These are phyloP conservation scores for Claviceps digitariae DNA, from an alignment of 2,329 filamentous ascomycete genomes.

Conservation along the genomic window DNA sequence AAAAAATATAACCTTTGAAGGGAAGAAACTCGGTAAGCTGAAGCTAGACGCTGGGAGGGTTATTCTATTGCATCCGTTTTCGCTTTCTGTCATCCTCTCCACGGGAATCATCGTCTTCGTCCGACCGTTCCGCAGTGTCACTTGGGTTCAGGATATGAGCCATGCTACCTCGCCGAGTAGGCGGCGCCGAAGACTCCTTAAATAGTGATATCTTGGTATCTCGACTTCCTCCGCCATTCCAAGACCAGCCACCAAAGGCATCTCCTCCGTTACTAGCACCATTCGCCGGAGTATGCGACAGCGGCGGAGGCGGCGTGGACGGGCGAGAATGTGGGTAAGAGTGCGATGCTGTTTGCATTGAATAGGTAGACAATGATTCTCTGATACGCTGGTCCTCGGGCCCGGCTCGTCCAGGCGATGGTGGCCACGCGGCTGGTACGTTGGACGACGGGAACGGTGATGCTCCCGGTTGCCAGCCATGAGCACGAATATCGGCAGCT, in stretches of 20 bases:
- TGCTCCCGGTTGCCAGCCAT: conserved; percentile 55
- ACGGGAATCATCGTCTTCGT: conserved; percentile 41
- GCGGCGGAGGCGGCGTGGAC: conserved; percentile 36
- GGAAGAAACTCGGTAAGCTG: not conserved
- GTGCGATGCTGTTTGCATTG: conserved; percentile 31
- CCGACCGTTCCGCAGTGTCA: conserved; percentile 39
- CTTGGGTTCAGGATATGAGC: conserved; percentile 50
- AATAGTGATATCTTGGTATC: conserved; percentile 37
- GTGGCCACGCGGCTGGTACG: conserved; percentile 37
- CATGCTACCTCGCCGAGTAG: conserved; percentile 46
- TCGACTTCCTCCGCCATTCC: conserved; percentile 34
- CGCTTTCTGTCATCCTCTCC: conserved; percentile 48
- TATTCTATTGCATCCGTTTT: conserved; percentile 39
- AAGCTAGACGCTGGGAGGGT: not conserved
- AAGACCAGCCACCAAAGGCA: conserved; percentile 42
- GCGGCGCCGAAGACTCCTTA: conserved; percentile 42
- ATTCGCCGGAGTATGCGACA: conserved; percentile 28
- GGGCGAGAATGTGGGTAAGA: conserved; percentile 35
- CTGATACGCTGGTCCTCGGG: conserved; percentile 41
- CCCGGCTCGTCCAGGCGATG: conserved; percentile 36
- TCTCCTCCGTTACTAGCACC: conserved; percentile 25
- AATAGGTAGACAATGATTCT: conserved; percentile 43
- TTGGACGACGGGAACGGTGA: conserved; percentile 53
- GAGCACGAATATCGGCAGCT: conserved; percentile 85
- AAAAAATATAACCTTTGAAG: not conserved